These are phyloP conservation scores for Saprolegnia diclina DNA, from an alignment of 352 stramenopile genomes.

Conservation along the genomic window DNA sequence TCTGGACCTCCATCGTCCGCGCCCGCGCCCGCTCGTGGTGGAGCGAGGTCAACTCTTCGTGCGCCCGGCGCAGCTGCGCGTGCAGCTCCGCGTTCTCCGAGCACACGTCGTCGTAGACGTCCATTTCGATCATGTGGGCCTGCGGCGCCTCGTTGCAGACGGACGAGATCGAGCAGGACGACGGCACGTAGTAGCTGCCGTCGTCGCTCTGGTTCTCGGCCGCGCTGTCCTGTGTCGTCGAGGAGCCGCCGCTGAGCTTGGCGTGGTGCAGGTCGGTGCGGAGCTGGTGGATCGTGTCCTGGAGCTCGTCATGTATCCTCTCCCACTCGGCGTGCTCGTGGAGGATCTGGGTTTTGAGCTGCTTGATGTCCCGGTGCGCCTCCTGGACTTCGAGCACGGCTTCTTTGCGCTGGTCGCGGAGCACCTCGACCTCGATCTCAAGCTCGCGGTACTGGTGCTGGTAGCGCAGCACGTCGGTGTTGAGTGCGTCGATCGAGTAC, in stretches of 20 bases:
- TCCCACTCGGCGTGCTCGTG: constrained; percentile 10
- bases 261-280: not conserved
- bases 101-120: constrained; percentile 4
- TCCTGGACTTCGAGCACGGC: constrained; percentile 20
- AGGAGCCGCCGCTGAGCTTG: not conserved
- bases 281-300: constrained; percentile 1
- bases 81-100: constrained; percentile 15
- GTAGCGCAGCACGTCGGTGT: constrained; percentile 43
- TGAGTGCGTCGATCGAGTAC: constrained; percentile 50
- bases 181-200: constrained; percentile 36
- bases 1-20: constrained; percentile 45
- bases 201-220: constrained; percentile 37
- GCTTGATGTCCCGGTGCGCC: constrained; percentile 21
- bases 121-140: not conserved
- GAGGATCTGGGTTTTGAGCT: not conserved
- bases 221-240: not conserved
- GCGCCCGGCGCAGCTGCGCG: not conserved
- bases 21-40: constrained; percentile 48
- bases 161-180: not conserved
- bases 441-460: constrained; percentile 43
- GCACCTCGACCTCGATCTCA: constrained; percentile 34
- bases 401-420: constrained; percentile 33
- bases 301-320: constrained; percentile 4
- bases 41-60: constrained; percentile 43
- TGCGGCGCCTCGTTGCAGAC: not conserved